phyloP scores from a whole-genome alignment of 306 rosid genomes.

The Cucumis sativus region Cucumber_9930_V3 NC_026655.2:18763501-18764000 shows the following conservation, averaged over 20 bases:
- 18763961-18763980: no score
- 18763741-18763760: background rate
- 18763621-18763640: background rate
- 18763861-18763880: no score
- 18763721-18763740: background rate
- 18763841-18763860: no score
- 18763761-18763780: background rate
- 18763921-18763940: no score
- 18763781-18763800: no score
- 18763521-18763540: background rate
- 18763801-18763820: no score
- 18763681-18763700: background rate
- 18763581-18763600: background rate
- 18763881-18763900: no score
- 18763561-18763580: background rate
- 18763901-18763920: no score
- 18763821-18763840: no score
- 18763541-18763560: background rate
- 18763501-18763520: constrained; percentile 17
- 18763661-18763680: background rate
- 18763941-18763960: no score
- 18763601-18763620: background rate
- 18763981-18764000: no score
- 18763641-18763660: background rate
- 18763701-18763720: background rate